Base-by-base conservation (phyloP, 345 rosid species). In the Turritis glabra region DNA sequence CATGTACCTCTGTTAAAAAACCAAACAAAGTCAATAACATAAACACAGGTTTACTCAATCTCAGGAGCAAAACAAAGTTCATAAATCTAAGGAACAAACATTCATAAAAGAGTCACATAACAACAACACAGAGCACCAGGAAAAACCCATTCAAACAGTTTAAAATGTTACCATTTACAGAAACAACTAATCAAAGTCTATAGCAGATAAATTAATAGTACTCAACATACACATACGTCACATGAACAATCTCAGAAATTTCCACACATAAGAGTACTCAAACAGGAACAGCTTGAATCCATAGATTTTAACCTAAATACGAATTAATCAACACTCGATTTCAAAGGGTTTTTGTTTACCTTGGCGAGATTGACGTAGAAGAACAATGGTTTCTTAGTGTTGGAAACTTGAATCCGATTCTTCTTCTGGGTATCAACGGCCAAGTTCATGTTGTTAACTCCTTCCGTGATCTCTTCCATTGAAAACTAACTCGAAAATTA, bases 351-450 rank as follows among this genome's bases (percentile, higher is more conserved):
- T 32, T 48, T 17, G 22, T n/a, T 21, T 33, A 90, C 97, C 96
- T 92, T 92, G 55, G 98, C 95, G 80, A 92, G 97, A 84, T 90
- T 92, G 77, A 92, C 97, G 78, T 90, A 92, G 87, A 92, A 92
- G 80, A 92, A 92, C 81, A 92, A 74, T 37, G 98, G 98, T 56
- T 89, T 92, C 84, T 92, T 92, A 77, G 95, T 92, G 85, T 92
- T 89, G 67, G 98, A 92, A 72, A 92, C 98, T 60, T 92, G 96
- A 84, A 92, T 90, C 57, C 97, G 88, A 66, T 92, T 92, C 87
- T 87, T 90, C 91, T 87, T 90, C 78, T 57, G 77, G 33, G 61
- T 67, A 76, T 87, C 94, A 35, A 74, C 88, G 11, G 63, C 71
- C 60, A 90, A 50, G 77, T 54, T 81, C 61, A 92, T 75, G 84